Base-by-base conservation (phyloP, 176 grass and related monocot species). In the Triticum timopheevii region DNA sequence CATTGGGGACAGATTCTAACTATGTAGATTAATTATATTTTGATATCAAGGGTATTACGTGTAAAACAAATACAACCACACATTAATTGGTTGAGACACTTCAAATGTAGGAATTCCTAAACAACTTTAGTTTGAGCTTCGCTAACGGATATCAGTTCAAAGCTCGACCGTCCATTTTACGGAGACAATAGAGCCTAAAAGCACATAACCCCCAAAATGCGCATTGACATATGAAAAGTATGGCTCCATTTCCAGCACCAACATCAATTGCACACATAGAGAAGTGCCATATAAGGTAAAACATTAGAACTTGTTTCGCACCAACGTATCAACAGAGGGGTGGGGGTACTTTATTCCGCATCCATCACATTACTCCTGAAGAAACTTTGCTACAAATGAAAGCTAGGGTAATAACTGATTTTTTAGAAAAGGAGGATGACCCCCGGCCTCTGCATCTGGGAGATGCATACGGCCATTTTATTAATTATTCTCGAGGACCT, bases 91-190 rank as follows among this genome's bases (percentile, higher is more conserved):
- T 27, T 80, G 38, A 82, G 49, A 69, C 44, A 69, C 22, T 24
- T 80, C 22, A 40, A 78, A 84, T 65, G 28, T 58, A 6, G 8
- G n/a, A 33, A 49, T 52, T 25, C 28, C 27, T 52, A 31, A 84
- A 80, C 49, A 45, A 82, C 7, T 68, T 27, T 81, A 75, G 63
- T 64, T 81, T 61, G 34, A 76, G 73, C 13, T 62, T 86, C 22
- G 17, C 13, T 52, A 22, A 82, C 7, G 3, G 9, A 69, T 47
- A 72, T 70, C 44, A 1, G 8, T 66, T 89, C 54, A 84, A 83
- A 76, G 27, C 23, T 17, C 8, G 12, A 22, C 15, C 58, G 38
- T 17, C 44, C 45, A 74, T 47, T 73, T 54, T 6, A 80, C 31
- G 39, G 15, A 23, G 56, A 80, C 59, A 36, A 17, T 77, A 20